Base-by-base conservation (phyloP, 192 early-diverging fungal species). In the Kappamyces sp. region DNA sequence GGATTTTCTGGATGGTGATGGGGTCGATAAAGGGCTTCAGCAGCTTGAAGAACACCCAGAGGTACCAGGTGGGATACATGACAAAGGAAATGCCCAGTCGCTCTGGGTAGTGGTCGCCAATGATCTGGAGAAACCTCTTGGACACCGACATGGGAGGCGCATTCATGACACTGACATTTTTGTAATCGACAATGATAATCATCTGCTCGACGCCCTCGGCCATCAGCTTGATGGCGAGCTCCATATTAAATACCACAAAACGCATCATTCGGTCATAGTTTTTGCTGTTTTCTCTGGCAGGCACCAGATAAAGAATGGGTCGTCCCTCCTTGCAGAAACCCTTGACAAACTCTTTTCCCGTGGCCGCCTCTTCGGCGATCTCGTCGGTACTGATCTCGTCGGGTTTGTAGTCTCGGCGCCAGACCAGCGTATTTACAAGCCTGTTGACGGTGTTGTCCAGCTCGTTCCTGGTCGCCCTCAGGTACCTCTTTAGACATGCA, bases 31-130 rank as follows among this genome's bases (percentile, higher is more conserved):
- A 94, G 9, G 91, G 90, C 41, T 86, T 82, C 32, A 97, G 78
- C 15, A 91, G 37, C 54, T 81, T 88, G 68, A 87, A 92, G 60
- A 91, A 87, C 5, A 77, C 82, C 66, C 80, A 84, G 65, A 97
- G 87, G 63, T 91, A 86, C 86, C 86, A 90, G 47, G 87, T 88
- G 36, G 91, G 88, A 68, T 86, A 76, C 40, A 91, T 75, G 40
- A 93, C 76, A 40, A 74, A 85, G 1, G 77, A 79, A 35, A 74
- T 72, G 47, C 85, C 83, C 43, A 91, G 69, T 53, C 87, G 76
- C 74, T 97, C 94, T 3, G 92, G 92, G 58, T 94, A 97, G 75
- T 97, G 94, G 52, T 82, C 84, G 38, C 84, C 80, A 31, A 97
- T 70, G 15, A 90, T 83, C 44, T 90, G 66, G 51, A 94, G 71